phyloP scores from a whole-genome alignment of 2,329 filamentous ascomycete species.

The Aspergillus udagawae region DNA sequence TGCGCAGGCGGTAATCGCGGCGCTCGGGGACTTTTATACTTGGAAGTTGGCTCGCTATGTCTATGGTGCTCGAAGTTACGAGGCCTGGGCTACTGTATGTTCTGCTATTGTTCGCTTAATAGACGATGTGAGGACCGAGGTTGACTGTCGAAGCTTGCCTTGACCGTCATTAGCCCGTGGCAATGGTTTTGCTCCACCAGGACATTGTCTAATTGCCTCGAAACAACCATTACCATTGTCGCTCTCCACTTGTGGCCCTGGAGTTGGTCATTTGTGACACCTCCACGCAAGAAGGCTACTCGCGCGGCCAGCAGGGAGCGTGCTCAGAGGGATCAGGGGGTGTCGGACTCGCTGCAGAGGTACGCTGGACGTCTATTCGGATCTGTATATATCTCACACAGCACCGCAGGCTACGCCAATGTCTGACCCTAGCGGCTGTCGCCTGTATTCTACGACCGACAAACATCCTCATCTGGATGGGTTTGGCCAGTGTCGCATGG shows the following conservation, averaged over 20 bases:
- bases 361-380: slow-evolving; percentile 16
- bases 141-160: slow-evolving; percentile 54
- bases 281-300: slow-evolving; percentile 15
- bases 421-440: slow-evolving; percentile 70
- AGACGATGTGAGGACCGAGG: not conserved
- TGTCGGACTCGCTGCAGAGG: slow-evolving; percentile 18
- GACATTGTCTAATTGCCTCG: slow-evolving; percentile 90
- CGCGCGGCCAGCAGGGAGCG: slow-evolving; percentile 7
- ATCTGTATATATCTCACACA: not conserved
- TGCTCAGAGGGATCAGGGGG: slow-evolving; percentile 1
- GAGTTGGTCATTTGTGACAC: slow-evolving; percentile 56
- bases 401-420: slow-evolving; percentile 52
- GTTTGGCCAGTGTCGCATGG: slow-evolving; percentile 56
- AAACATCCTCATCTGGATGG: slow-evolving; percentile 79
- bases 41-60: slow-evolving; percentile 74
- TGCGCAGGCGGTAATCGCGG: slow-evolving; percentile 73
- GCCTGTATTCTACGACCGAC: slow-evolving; percentile 87
- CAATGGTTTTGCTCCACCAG: slow-evolving; percentile 94
- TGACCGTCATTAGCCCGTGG: slow-evolving; percentile 78
- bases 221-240: slow-evolving; percentile 78
- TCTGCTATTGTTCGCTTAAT: not conserved
- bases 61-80: slow-evolving; percentile 61
- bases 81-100: slow-evolving; percentile 65
- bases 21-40: slow-evolving; percentile 77
- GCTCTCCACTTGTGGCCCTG: slow-evolving; percentile 87